Base-by-base conservation (phyloP, 2,329 filamentous ascomycete species). In the Alternaria tenuissima region DNA sequence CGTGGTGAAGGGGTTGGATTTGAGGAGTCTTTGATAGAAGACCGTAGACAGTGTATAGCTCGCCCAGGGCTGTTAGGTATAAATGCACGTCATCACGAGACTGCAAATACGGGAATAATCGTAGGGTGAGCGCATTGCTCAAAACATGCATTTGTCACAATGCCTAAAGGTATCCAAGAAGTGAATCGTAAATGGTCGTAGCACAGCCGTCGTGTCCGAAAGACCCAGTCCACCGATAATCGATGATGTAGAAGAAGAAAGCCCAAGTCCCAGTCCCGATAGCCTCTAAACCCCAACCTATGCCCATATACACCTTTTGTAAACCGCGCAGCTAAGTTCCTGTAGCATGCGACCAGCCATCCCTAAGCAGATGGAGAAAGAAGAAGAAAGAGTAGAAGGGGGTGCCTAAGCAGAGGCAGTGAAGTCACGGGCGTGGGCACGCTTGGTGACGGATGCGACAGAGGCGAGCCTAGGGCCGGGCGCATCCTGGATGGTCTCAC, bases 371-470 rank as follows among this genome's bases (percentile, higher is more conserved):
- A 38, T n/a, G 32, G 32, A 49, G 11, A 44, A 48, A 48, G 34
- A 43, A 41, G 26, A 44, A 51, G 24, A 55, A n/a, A 41, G 42
- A n/a, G 24, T 34, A 18, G 18, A 20, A 41, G 32, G 26, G 7
- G 18, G 30, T 22, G n/a, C 16, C 46, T 59, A 73, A 61, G 69
- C 63, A 56, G 69, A 67, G 38, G 69, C 63, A 55, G 68, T 66
- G 47, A 74, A 74, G 44, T 74, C 73, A 52, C 71, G 64, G 24
- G 70, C 57, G 49, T 75, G 73, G 4, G 68, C 60, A 46, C 69
- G 68, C 34, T 44, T 57, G 42, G 59, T 59, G 34, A 39, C 32
- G 16, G 60, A 59, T 22, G 64, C 65, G 41, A 69, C 62, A 22
- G 67, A 63, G 11, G 67, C 71, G 26, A 75, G 51, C 24, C 46